Percentiles rank a stretch among this genome's conserved stretches.
phyloP scores from a whole-genome alignment of 192 early-diverging fungal species.

The Linnemannia exigua region DNA sequence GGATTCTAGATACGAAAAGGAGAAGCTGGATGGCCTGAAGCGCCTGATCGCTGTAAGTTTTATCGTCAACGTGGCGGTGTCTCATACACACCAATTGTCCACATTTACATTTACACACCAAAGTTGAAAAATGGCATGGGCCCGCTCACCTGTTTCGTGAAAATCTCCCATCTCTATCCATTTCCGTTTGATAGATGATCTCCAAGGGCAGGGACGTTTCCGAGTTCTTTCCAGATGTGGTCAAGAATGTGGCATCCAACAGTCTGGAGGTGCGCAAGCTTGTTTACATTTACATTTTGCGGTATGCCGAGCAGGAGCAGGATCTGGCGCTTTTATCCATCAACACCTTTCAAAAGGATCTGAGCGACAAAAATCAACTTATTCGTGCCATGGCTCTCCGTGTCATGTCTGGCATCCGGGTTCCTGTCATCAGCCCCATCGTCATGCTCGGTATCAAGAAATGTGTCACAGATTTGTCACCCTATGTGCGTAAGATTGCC shows the following conservation, averaged over 20 bases:
- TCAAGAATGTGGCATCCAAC: conserved; percentile 96
- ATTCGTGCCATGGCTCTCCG: conserved; percentile 96
- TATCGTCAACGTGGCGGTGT: background rate
- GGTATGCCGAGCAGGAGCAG: conserved; percentile 97
- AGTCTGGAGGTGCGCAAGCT: conserved; percentile 93
- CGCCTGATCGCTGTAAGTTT: conserved; percentile 84
- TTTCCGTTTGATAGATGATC: conserved; percentile 73
- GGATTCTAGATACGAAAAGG: conserved; percentile 88
- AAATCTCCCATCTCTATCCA: background rate
- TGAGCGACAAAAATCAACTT: conserved; percentile 91
- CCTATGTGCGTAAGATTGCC: conserved; percentile 94
- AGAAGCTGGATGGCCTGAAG: conserved; percentile 94
- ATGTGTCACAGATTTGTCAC: conserved; percentile 85
- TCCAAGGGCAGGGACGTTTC: conserved; percentile 93
- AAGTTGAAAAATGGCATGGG: background rate
- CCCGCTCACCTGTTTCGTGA: background rate
- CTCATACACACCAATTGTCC: background rate
- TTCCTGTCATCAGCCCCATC: conserved; percentile 93
- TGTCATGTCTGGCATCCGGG: conserved; percentile 95
- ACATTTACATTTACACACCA: background rate
- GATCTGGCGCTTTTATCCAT: conserved; percentile 96
- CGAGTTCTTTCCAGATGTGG: conserved; percentile 93
- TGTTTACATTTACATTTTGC: conserved; percentile 96
- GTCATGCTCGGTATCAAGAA: conserved; percentile 93
- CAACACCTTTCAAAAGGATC: conserved; percentile 98